These are phyloP conservation scores for Asclepias syriaca DNA, from an alignment of 257 asterid genomes.

Conservation along the genomic window DNA sequence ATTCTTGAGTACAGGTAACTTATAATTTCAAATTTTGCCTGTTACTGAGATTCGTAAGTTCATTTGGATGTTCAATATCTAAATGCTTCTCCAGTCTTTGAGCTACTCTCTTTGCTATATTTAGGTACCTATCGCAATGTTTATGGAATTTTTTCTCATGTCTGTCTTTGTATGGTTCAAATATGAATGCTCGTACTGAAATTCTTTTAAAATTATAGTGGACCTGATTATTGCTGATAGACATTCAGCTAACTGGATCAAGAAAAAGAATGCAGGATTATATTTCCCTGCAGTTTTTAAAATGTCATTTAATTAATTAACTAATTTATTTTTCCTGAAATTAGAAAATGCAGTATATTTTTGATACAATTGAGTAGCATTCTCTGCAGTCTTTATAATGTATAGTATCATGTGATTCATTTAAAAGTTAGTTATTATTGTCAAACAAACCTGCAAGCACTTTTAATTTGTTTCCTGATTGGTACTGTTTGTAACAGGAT, in stretches of 20 bases:
- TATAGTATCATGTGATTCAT: background rate
- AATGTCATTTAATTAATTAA: background rate
- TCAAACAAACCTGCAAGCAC: background rate
- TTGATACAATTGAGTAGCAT: background rate
- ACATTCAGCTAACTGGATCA: background rate
- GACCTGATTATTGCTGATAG: background rate
- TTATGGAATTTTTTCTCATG: background rate
- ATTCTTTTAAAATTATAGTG: background rate
- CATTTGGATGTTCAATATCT: background rate
- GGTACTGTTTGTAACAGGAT: background rate
- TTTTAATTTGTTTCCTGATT: background rate
- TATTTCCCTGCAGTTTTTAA: background rate
- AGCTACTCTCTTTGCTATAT: background rate
- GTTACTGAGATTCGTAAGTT: background rate
- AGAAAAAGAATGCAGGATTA: background rate
- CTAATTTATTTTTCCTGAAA: background rate
- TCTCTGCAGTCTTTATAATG: background rate
- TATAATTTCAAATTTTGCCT: background rate
- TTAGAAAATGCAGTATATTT: background rate
- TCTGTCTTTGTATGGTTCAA: background rate
- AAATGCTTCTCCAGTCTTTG: background rate
- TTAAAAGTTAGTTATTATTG: background rate
- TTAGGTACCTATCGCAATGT: background rate
- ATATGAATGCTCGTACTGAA: background rate
- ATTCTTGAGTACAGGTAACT: background rate